Percentiles rank a stretch among this genome's conserved stretches.
Evolutionary conservation across 306 rosid species (phyloP).

Genomic region (Glycine soja): DNA sequence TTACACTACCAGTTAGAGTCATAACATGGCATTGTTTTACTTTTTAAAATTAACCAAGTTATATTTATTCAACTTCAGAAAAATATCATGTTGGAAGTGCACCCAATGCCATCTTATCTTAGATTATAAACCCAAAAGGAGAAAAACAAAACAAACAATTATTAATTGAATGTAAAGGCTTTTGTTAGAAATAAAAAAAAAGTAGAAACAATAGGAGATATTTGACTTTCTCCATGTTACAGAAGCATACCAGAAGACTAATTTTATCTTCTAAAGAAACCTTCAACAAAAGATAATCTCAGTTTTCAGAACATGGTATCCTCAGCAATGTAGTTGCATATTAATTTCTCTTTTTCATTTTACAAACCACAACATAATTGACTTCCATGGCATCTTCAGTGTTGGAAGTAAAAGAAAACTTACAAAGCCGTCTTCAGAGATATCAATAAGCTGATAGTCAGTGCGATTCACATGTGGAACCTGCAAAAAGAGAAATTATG

Average conservation of each 20-base stretch:
- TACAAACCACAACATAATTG: not conserved
- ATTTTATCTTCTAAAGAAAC: constrained; percentile 2
- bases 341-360: not conserved
- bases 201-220: not conserved
- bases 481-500: constrained; percentile 45
- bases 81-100: constrained; percentile 20
- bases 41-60: constrained; percentile 1
- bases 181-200: not conserved
- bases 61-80: not conserved
- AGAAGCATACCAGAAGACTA: constrained; percentile 17
- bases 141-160: no score
- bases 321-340: not conserved
- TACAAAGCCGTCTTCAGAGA: constrained; percentile 83
- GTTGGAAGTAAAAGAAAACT: constrained; percentile 43
- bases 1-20: not conserved
- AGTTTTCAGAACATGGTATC: constrained; percentile 9
- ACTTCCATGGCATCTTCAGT: not conserved
- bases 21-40: not conserved
- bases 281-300: not conserved
- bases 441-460: constrained; percentile 78
- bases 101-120: constrained; percentile 10
- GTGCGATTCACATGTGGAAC: constrained; percentile 80
- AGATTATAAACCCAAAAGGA: not conserved
- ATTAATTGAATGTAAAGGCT: not conserved
- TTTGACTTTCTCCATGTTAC: not conserved